These are phyloP conservation scores for Rhodosporidiobolus odoratus DNA, from an alignment of 768 basidiomycete species.

Conservation along the genomic window DNA sequence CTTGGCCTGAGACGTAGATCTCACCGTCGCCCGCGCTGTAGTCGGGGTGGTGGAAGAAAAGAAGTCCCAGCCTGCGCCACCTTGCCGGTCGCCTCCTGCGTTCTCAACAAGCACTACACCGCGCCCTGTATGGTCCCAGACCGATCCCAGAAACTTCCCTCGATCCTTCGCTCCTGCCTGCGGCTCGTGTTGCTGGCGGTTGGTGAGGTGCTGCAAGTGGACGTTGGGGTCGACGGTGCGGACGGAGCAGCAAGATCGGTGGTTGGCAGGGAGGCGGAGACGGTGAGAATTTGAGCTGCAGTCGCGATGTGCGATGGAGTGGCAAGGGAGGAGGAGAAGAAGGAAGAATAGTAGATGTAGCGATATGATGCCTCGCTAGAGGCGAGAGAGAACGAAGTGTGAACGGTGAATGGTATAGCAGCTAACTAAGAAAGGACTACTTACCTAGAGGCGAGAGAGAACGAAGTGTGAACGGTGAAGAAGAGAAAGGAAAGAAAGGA, in stretches of 20 bases:
- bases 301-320: not conserved
- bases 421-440: too few species aligned
- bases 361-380: too few species aligned
- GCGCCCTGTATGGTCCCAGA: not conserved
- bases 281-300: not conserved
- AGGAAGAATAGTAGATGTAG: not conserved
- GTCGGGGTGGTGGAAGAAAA: not conserved
- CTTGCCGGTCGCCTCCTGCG: not conserved
- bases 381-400: too few species aligned
- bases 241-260: not conserved
- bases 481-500: too few species aligned
- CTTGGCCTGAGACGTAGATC: not conserved
- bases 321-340: not conserved
- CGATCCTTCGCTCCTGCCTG: too few species aligned
- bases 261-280: not conserved
- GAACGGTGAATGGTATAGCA: too few species aligned
- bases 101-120: not conserved
- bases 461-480: too few species aligned
- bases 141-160: too few species aligned
- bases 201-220: too few species aligned
- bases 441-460: too few species aligned
- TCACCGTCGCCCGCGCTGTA: not conserved
- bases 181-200: too few species aligned
- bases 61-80: not conserved
- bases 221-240: too few species aligned